Evolutionary conservation across 306 rosid genomes (phyloP).

Genomic region (Lotus japonicus): DNA sequence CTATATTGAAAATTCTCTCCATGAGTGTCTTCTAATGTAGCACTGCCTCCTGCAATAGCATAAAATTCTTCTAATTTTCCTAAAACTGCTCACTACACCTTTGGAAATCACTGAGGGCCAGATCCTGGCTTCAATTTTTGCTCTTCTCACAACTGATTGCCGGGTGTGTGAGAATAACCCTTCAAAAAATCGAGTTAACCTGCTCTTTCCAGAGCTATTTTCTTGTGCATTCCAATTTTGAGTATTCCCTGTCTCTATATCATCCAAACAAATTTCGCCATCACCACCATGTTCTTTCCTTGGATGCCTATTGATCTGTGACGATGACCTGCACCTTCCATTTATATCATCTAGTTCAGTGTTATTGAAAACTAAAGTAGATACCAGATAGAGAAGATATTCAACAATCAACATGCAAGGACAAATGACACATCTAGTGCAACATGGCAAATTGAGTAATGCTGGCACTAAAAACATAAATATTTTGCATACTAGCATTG

Average conservation of each 20-base stretch:
- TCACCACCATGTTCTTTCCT: conserved; percentile 28
- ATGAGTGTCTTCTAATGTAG: conserved; percentile 12
- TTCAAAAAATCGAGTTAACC: conserved; percentile 36
- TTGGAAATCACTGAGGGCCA: conserved; percentile 30
- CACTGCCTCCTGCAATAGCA: conserved; percentile 39
- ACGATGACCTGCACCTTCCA: conserved; percentile 41
- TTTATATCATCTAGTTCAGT: background rate
- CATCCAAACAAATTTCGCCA: conserved; percentile 21
- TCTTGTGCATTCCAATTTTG: conserved; percentile 18
- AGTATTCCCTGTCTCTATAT: conserved; percentile 44
- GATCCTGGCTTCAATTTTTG: conserved; percentile 23
- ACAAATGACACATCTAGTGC: background rate
- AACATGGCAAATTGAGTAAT: background rate
- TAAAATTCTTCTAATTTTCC: conserved; percentile 41
- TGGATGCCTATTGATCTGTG: conserved; percentile 18
- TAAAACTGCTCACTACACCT: conserved; percentile 45
- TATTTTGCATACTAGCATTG: background rate
- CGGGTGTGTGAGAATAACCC: conserved; percentile 43
- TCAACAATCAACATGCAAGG: too few species aligned
- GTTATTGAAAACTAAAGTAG: too few species aligned
- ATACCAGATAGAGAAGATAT: too few species aligned
- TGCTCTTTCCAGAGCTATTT: conserved; percentile 13
- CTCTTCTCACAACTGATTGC: conserved; percentile 26
- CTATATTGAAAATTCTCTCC: conserved; percentile 23
- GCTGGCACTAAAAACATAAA: background rate